phyloP scores from a whole-genome alignment of 192 early-diverging fungal species.

The Backusella tarrabulga region DNA sequence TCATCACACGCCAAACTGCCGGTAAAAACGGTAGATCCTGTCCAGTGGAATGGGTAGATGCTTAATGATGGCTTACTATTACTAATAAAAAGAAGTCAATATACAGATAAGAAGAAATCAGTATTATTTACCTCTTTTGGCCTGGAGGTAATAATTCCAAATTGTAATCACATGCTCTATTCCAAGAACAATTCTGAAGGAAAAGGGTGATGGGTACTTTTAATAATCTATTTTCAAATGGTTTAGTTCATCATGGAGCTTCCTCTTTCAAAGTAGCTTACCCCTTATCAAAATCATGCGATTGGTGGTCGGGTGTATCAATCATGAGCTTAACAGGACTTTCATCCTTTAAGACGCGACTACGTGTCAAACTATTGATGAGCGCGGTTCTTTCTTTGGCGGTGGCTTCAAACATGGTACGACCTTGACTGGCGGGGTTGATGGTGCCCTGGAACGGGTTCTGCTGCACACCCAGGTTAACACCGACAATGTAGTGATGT shows the following conservation, averaged over 20 bases:
- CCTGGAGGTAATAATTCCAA: conserved; percentile 54
- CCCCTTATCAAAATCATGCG: conserved; percentile 48
- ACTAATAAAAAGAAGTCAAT: conserved; percentile 3
- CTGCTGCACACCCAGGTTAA: conserved; percentile 80
- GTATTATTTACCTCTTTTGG: conserved; percentile 26
- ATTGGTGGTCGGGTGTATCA: conserved; percentile 38
- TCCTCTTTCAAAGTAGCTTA: conserved; percentile 21
- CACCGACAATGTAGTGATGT: conserved; percentile 92
- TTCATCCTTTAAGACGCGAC: conserved; percentile 60
- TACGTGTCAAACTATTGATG: conserved; percentile 63
- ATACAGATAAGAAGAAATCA: conserved; percentile 18
- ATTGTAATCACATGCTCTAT: conserved; percentile 53
- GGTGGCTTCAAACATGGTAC: conserved; percentile 70
- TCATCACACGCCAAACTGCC: conserved; percentile 58
- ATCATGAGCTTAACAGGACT: conserved; percentile 66
- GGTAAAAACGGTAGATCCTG: conserved; percentile 54
- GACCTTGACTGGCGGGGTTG: conserved; percentile 36
- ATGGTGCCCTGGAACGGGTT: conserved; percentile 60
- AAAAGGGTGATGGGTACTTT: conserved; percentile 53
- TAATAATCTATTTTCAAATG: conserved; percentile 42
- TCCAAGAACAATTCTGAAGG: conserved; percentile 75
- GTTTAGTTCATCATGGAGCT: background rate
- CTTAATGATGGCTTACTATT: conserved; percentile 22
- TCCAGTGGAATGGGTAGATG: conserved; percentile 57
- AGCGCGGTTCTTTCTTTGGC: conserved; percentile 62